Base-by-base conservation (phyloP, 2,329 filamentous ascomycete species). In the Penicillium nordicum region DNA sequence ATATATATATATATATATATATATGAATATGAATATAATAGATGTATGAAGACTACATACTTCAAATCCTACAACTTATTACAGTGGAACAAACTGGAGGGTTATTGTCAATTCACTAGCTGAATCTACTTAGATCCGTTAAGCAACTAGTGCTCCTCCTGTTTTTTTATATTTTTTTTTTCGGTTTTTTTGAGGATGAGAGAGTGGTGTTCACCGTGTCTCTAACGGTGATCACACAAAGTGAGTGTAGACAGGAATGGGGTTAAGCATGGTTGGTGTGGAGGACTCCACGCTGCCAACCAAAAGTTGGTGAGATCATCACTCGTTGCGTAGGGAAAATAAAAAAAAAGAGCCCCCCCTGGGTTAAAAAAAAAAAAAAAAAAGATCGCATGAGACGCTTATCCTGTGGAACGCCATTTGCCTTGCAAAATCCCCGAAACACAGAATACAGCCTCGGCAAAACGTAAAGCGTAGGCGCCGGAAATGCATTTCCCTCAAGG, bases 21-120 rank as follows among this genome's bases (percentile, higher is more conserved):
- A 14, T 18, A 34, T 10, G 18, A 18, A 18, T 18, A 18, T 18
- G 18, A 18, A 18, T 10, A 37, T 41, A 14, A 36, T 36, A n/a
- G 14, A 25, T 18, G 12, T 18, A 44, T 21, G 11, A 30, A 18
- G n/a, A 29, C 8, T 14, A 5, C 2, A 7, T n/a, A 7, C 11
- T 29, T 29, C 41, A 11, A 43, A 43, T 29, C 14, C 14, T 34
- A 34, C 44, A 25, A 25, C 21, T 25, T 12, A 25, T 11, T n/a
- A 34, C 30, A 47, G 12, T 32, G 12, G 25, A 55, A 37, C 5
- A 25, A 12, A 55, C 57, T 54, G 55, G 64, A 69, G 67, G 67
- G 62, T 65, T 32, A 43, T 67, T 70, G 61, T 63, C 66, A 70
- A 64, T 70, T 68, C 63, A 59, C 63, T 63, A 67, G 62, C 64